These are phyloP conservation scores for Neurospora terricola DNA, from an alignment of 495 filamentous ascomycete genomes.

Conservation along the genomic window DNA sequence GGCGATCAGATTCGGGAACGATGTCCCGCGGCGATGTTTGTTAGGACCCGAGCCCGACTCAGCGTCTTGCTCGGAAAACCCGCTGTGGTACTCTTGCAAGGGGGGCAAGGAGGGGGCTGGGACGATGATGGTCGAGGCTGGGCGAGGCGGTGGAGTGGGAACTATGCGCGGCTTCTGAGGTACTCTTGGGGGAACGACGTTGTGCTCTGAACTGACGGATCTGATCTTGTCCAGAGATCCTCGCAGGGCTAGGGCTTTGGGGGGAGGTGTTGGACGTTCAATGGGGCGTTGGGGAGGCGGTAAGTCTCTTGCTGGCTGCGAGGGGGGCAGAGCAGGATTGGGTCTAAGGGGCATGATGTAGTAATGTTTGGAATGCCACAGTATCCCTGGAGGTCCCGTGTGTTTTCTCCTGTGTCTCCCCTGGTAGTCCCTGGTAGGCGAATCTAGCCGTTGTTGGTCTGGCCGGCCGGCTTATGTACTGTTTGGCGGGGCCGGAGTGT, in stretches of 20 bases:
- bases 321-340: not conserved
- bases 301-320: not conserved
- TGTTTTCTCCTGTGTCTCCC: not conserved
- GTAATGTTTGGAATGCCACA: not conserved
- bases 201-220: not conserved
- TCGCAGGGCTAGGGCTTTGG: constrained; percentile 10
- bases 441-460: not conserved
- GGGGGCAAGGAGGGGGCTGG: constrained; percentile 13
- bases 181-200: constrained; percentile 9
- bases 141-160: constrained; percentile 7
- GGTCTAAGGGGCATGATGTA: not conserved
- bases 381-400: not conserved
- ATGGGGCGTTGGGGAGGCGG: not conserved
- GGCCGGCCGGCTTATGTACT: not conserved
- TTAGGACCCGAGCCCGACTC: constrained; percentile 8
- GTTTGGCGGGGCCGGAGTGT: constrained; percentile 2
- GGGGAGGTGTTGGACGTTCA: not conserved
- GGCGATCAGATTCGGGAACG: constrained; percentile 28
- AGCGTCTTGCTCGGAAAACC: constrained; percentile 21
- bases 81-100: constrained; percentile 27
- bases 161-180: constrained; percentile 15
- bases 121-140: constrained; percentile 9
- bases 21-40: constrained; percentile 34
- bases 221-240: constrained; percentile 12
- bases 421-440: not conserved